A percentile compares a stretch with the other conserved stretches of the same genome.
Conservation (phyloP, 1,284 basidiomycete genomes). For the Heterobasidion parviporum region DNA sequence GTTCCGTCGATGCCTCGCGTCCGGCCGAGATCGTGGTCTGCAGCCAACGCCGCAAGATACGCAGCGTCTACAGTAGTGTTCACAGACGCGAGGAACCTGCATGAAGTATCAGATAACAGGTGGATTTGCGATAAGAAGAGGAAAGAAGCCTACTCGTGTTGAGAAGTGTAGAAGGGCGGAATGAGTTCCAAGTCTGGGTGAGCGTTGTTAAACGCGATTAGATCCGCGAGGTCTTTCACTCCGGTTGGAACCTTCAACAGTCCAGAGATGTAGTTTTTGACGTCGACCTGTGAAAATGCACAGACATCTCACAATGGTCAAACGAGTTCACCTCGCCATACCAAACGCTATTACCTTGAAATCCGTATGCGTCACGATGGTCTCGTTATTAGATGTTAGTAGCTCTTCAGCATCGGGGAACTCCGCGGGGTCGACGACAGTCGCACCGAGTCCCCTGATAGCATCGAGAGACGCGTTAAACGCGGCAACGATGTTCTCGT, state of each 20-base stretch:
- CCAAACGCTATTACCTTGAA: constrained; percentile 37
- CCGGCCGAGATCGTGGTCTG: constrained; percentile 42
- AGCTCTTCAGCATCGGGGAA: constrained; percentile 50
- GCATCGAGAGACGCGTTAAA: constrained; percentile 18
- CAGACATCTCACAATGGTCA: not conserved
- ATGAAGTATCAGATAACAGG: not conserved
- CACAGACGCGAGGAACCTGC: constrained; percentile 40
- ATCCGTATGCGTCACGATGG: constrained; percentile 41
- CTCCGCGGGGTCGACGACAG: constrained; percentile 54
- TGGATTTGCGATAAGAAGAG: not conserved
- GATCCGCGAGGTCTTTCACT: constrained; percentile 42
- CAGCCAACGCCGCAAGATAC: constrained; percentile 41
- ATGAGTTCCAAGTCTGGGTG: constrained; percentile 38
- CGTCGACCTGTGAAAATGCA: constrained; percentile 31
- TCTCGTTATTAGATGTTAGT: constrained; percentile 40
- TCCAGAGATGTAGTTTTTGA: constrained; percentile 37
- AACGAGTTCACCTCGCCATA: not conserved
- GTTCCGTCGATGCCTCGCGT: constrained; percentile 55
- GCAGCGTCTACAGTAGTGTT: constrained; percentile 36
- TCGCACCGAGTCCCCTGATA: constrained; percentile 45
- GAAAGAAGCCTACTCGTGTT: constrained; percentile 28
- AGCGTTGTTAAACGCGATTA: constrained; percentile 47
- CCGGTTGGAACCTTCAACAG: constrained; percentile 43
- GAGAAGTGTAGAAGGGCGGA: constrained; percentile 38
- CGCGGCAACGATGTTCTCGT: constrained; percentile 15